Conservation (phyloP, 306 rosid species). For the Acacia melanoxylon region DNA sequence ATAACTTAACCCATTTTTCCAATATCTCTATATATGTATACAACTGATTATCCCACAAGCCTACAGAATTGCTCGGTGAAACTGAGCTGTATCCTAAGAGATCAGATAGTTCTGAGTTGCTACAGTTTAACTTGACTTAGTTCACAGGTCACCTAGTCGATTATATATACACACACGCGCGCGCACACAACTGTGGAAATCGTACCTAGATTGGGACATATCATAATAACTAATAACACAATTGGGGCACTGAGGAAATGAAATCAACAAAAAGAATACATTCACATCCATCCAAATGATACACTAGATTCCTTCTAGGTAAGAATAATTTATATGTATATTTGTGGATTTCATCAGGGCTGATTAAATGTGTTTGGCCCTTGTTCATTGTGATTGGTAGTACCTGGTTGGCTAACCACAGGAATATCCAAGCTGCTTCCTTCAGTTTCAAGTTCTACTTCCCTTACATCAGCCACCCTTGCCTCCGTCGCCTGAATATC, state of each 20-base stretch:
- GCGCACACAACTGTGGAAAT: background rate
- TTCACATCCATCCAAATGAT: conserved; percentile 47
- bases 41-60: background rate
- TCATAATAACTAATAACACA: conserved; percentile 29
- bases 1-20: background rate
- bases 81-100: background rate
- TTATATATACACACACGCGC: background rate
- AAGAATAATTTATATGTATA: conserved; percentile 29
- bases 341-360: conserved; percentile 47
- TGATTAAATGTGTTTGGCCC: conserved; percentile 64
- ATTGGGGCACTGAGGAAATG: conserved; percentile 29
- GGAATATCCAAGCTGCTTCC: conserved; percentile 91
- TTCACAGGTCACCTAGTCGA: conserved; percentile 29
- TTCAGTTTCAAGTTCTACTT: conserved; percentile 70
- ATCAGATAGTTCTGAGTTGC: background rate
- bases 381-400: conserved; percentile 66
- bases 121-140: background rate
- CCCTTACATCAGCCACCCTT: conserved; percentile 92
- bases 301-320: conserved; percentile 37
- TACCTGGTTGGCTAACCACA: conserved; percentile 75
- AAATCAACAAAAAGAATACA: conserved; percentile 40
- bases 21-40: background rate
- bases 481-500: conserved; percentile 94
- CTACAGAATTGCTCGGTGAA: background rate
- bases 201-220: conserved; percentile 21